Percentiles rank a stretch among this genome's conserved stretches.
Evolutionary conservation across 148 eudicot genomes (phyloP).

Genomic region (Rhododendron molle): DNA sequence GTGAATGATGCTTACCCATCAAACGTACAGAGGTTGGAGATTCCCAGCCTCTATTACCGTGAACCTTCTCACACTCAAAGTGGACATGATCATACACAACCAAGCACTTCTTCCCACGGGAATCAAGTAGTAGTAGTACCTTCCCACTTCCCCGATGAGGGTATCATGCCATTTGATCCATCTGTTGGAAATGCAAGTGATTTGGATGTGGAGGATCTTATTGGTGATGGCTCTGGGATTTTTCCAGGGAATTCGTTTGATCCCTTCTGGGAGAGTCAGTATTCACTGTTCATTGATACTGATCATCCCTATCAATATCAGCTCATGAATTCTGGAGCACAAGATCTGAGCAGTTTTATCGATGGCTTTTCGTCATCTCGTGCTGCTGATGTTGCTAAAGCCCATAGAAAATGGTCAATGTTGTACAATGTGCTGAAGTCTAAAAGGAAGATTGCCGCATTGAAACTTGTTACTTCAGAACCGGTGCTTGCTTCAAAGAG

Average conservation of each 20-base stretch:
- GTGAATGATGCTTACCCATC: not conserved
- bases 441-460: not conserved
- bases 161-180: slow-evolving; percentile 41
- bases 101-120: slow-evolving; percentile 7
- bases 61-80: slow-evolving; percentile 9
- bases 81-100: slow-evolving; percentile 26
- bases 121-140: not conserved
- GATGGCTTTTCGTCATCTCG: not conserved
- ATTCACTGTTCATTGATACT: not conserved
- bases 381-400: not conserved
- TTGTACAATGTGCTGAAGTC: not conserved
- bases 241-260: not conserved
- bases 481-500: no score
- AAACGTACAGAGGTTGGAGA: not conserved
- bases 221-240: not conserved
- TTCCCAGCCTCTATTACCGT: not conserved
- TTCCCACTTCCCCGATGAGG: not conserved
- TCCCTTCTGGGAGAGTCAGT: not conserved
- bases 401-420: not conserved
- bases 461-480: no score
- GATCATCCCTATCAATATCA: not conserved
- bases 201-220: slow-evolving; percentile 25
- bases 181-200: slow-evolving; percentile 22
- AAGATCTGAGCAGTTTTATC: not conserved
- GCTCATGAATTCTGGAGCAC: not conserved